Evolutionary conservation across 441 rosid species (phyloP).

Genomic region (Adansonia gregorii): DNA sequence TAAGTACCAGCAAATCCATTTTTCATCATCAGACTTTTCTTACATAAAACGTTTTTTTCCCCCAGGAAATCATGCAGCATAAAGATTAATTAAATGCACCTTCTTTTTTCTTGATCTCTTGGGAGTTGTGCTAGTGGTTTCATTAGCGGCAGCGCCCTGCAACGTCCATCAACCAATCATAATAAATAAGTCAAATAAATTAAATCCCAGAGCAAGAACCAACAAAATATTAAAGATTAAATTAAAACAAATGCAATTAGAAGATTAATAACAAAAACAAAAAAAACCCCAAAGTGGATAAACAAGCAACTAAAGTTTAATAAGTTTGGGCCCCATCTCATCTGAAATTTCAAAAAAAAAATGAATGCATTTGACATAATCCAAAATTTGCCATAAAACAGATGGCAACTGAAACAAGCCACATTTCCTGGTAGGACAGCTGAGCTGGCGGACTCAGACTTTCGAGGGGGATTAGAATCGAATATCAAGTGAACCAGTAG

Average conservation of each 20-base stretch:
- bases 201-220: neutral
- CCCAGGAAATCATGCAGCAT: neutral
- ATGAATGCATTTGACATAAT: too few relatives aligned
- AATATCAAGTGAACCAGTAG: neutral
- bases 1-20: neutral
- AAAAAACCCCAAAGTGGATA: too few relatives aligned
- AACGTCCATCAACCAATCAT: constrained; percentile 21
- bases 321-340: neutral
- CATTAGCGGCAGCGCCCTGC: constrained; percentile 47
- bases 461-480: too few relatives aligned
- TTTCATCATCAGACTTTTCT: neutral
- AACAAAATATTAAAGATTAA: neutral
- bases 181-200: neutral
- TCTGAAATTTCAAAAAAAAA: neutral
- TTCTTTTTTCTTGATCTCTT: constrained; percentile 65
- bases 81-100: constrained; percentile 38
- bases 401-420: neutral
- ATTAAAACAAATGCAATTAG: neutral
- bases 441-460: too few relatives aligned
- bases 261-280: neutral
- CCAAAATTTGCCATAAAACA: neutral
- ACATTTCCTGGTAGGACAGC: too few relatives aligned
- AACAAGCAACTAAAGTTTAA: neutral
- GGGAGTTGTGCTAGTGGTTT: constrained; percentile 41
- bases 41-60: neutral